Conservation (phyloP, 2,329 filamentous ascomycete species). For the Aspergillus caelatus region DNA sequence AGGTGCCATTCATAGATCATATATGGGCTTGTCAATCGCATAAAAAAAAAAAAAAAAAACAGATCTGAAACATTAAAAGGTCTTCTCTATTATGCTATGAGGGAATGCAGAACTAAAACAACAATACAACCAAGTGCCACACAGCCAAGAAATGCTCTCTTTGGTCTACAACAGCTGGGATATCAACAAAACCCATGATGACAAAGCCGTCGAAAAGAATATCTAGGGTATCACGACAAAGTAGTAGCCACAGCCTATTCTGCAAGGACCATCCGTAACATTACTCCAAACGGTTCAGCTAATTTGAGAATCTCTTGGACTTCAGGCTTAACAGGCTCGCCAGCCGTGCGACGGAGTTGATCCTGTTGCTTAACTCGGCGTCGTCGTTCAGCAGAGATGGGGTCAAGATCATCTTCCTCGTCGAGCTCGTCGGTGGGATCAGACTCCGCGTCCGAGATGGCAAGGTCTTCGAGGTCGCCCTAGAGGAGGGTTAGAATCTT, state of each 20-base stretch:
- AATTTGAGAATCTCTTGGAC: conserved; percentile 81
- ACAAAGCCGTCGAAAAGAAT: not conserved
- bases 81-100: conserved; percentile 2
- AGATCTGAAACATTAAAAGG: not conserved
- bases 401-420: conserved; percentile 77
- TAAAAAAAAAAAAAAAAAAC: too few relatives aligned
- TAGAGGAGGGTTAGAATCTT: conserved; percentile 29
- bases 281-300: conserved; percentile 75
- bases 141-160: not conserved
- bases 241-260: conserved; percentile 52
- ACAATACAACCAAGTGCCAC: not conserved
- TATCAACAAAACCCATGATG: conserved; percentile 4
- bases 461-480: conserved; percentile 80
- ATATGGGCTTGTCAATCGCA: not conserved
- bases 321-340: conserved; percentile 79
- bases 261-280: conserved; percentile 80
- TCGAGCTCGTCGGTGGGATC: conserved; percentile 68
- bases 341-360: conserved; percentile 75
- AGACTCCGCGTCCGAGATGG: conserved; percentile 73
- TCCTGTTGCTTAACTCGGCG: conserved; percentile 77
- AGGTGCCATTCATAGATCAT: too few relatives aligned
- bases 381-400: conserved; percentile 82
- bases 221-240: conserved; percentile 21
- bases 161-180: not conserved
- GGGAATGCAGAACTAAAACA: not conserved